Conservation (phyloP, 2,329 filamentous ascomycete species). For the Cladophialophora immunda region DNA sequence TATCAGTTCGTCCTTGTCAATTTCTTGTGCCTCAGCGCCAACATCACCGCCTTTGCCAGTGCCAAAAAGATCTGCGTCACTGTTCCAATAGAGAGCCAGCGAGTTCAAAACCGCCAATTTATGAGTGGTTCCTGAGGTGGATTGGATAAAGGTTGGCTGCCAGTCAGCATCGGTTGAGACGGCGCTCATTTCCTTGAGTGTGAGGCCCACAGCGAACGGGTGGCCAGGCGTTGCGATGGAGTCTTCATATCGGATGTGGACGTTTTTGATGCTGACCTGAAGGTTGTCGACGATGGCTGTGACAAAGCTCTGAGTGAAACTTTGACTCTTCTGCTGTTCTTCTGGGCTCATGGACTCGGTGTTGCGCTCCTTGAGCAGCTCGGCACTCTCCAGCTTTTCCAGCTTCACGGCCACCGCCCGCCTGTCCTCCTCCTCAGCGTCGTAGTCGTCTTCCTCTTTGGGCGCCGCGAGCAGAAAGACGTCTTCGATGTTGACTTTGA, state of each 20-base stretch:
- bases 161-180: constrained; percentile 95
- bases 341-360: constrained; percentile 93
- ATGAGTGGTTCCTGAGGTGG: constrained; percentile 81
- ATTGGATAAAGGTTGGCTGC: constrained; percentile 95
- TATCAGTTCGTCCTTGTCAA: constrained; percentile 79
- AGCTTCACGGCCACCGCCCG: constrained; percentile 93
- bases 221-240: constrained; percentile 94
- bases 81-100: constrained; percentile 97
- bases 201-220: constrained; percentile 91
- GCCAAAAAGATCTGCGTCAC: constrained; percentile 83
- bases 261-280: constrained; percentile 97
- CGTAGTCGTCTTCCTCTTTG: constrained; percentile 92
- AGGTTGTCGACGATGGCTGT: constrained; percentile 99
- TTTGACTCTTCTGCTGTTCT: constrained; percentile 97
- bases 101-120: constrained; percentile 92
- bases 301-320: constrained; percentile 92
- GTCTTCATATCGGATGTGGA: constrained; percentile 98
- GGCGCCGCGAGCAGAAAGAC: constrained; percentile 94
- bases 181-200: constrained; percentile 94
- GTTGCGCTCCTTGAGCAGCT: constrained; percentile 89
- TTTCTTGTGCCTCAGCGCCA: constrained; percentile 64
- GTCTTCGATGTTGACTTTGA: constrained; percentile 95
- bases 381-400: constrained; percentile 96
- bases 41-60: constrained; percentile 77
- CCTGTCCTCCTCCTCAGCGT: constrained; percentile 89